phyloP scores from a whole-genome alignment of 1,284 basidiomycete genomes.

The Cryptococcus sp. region DNA sequence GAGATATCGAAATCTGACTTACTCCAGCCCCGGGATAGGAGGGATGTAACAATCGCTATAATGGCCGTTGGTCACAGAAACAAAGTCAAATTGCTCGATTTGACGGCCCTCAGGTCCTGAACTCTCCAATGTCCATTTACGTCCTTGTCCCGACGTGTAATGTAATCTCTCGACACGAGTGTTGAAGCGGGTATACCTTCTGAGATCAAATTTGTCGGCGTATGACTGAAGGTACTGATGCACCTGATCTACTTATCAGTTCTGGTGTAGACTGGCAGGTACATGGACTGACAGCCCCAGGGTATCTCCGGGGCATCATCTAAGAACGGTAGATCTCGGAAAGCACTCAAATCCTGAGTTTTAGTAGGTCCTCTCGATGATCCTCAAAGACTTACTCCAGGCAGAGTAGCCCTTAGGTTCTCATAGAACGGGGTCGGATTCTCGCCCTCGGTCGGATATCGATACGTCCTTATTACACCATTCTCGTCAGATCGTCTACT shows the following conservation, averaged over 20 bases:
- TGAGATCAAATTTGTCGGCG: slow-evolving; percentile 26
- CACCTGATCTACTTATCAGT: background rate
- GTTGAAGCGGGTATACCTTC: slow-evolving; percentile 38
- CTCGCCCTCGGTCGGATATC: slow-evolving; percentile 18
- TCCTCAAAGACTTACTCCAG: slow-evolving; percentile 9
- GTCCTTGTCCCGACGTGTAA: slow-evolving; percentile 18
- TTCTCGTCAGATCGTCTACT: background rate
- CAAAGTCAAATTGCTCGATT: slow-evolving; percentile 34
- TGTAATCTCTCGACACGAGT: slow-evolving; percentile 41
- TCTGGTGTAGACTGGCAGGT: background rate
- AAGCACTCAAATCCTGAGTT: background rate
- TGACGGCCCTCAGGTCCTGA: background rate
- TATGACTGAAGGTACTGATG: slow-evolving; percentile 46
- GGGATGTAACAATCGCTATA: slow-evolving; percentile 53
- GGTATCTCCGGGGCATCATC: background rate
- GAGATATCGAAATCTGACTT: slow-evolving; percentile 6
- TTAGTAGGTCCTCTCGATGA: background rate
- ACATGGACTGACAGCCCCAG: background rate
- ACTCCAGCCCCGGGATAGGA: slow-evolving; percentile 43
- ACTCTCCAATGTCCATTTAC: background rate
- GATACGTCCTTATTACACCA: slow-evolving; percentile 5
- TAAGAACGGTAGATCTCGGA: background rate
- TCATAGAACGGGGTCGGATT: slow-evolving; percentile 44
- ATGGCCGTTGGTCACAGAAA: slow-evolving; percentile 50
- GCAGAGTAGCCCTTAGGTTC: slow-evolving; percentile 46